Conservation (phyloP, 768 basidiomycete species). For the Calvatia gigantea region DNA sequence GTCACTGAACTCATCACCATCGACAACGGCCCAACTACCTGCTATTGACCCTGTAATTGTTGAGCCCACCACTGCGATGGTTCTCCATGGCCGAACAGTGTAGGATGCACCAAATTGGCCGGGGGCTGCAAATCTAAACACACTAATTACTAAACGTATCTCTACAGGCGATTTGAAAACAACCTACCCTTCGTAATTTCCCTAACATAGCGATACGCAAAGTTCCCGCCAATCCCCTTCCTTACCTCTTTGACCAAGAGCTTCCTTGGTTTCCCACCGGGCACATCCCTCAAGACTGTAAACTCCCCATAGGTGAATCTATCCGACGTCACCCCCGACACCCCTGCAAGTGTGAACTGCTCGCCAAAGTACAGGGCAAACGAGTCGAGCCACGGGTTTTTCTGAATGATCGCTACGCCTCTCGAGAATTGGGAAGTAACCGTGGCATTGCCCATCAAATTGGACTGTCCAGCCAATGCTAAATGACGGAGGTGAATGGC, state of each 20-base stretch:
- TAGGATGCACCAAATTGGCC: not conserved
- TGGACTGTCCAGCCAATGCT: not conserved
- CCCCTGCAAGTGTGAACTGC: not conserved
- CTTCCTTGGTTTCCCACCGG: not conserved
- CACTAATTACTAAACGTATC: not conserved
- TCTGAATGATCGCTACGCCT: not conserved
- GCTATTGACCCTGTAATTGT: too few relatives aligned
- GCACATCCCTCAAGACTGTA: constrained; percentile 1
- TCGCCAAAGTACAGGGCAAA: constrained; percentile 2
- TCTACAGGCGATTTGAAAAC: not conserved
- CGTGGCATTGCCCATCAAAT: not conserved
- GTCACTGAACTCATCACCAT: not conserved
- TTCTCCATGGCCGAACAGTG: not conserved
- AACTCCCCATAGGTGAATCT: not conserved
- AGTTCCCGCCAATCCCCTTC: not conserved
- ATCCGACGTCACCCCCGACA: not conserved
- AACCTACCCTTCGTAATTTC: not conserved
- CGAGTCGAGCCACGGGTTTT: not conserved
- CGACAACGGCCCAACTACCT: too few relatives aligned
- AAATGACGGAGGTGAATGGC: not conserved
- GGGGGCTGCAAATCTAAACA: not conserved
- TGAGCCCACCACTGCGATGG: not conserved
- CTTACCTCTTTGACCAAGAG: constrained; percentile 4
- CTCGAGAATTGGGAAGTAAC: not conserved
- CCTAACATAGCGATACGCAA: constrained; percentile 2